Base-by-base conservation (phyloP, 345 rosid genomes). In the Mangifera indica region DNA sequence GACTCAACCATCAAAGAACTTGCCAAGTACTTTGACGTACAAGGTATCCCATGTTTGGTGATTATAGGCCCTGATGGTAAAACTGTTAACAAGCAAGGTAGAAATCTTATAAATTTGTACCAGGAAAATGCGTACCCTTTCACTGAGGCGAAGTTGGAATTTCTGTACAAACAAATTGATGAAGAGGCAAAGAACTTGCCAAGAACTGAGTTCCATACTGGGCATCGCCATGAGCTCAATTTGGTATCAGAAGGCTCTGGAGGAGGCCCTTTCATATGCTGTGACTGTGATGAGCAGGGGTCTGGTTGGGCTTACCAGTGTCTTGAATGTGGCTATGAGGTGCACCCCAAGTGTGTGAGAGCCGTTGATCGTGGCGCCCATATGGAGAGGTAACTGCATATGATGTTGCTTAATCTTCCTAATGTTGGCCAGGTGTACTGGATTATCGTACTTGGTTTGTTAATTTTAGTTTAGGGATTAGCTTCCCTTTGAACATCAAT, bases 281-380 rank as follows among this genome's bases (percentile, higher is more conserved):
- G 92, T 37, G 83, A 81, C 44, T 86, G 92, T 32, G 86, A 86
- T 10, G 92, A 88, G 56, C 92, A 88, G 60, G 92, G 90, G 11
- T 77, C 68, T 1, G 86, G 87, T 17, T 88, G 92, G 92, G 90
- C 86, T 46, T 88, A 88, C 75, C 90, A 83, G 65, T 86, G 92
- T 53, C 74, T 88, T 22, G 87, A 83, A 58, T 88, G 92, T 61
- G 92, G 92, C 10, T 88, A 86, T n/a, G 90, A 88, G 82, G 85
- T 88, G 67, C 92, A 88, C 62, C 79, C 90, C 26, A 86, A 71
- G 81, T 88, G 90, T 56, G 79, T 88, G 0, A 73, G 79, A 64
- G 69, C 82, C 10, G 79, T 65, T 56, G 68, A 44, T 48, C 67
- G 55, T 34, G 70, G 61, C 54, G 29, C 74, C 3, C 10, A 8